These are phyloP conservation scores for Collybiopsis confluens DNA, from an alignment of 768 basidiomycete genomes.

Conservation along the genomic window DNA sequence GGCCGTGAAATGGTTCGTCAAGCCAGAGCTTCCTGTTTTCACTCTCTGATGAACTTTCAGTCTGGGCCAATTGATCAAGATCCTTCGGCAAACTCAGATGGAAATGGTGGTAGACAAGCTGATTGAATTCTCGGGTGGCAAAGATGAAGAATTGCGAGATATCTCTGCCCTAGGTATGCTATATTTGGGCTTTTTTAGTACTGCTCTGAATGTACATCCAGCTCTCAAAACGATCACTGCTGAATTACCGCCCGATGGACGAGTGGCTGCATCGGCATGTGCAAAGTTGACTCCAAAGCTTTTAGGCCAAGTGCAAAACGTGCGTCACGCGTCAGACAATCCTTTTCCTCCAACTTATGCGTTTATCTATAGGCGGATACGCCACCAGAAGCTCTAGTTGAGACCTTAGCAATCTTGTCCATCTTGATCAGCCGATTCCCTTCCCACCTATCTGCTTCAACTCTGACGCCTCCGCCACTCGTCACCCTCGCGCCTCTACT, in stretches of 20 bases:
- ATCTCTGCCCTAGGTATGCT: slow-evolving; percentile 84
- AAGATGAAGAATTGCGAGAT: slow-evolving; percentile 91
- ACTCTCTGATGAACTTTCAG: slow-evolving; percentile 35
- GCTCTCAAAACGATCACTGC: slow-evolving; percentile 94
- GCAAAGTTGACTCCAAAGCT: slow-evolving; percentile 82
- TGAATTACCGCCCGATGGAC: slow-evolving; percentile 80
- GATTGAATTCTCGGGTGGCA: slow-evolving; percentile 77
- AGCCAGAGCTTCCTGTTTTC: background rate
- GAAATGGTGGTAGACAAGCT: slow-evolving; percentile 86
- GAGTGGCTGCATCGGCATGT: slow-evolving; percentile 74
- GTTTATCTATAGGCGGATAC: slow-evolving; percentile 46
- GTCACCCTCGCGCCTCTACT: slow-evolving; percentile 67
- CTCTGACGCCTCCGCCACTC: slow-evolving; percentile 56
- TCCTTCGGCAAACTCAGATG: slow-evolving; percentile 78
- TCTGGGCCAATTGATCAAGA: slow-evolving; percentile 86
- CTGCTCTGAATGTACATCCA: slow-evolving; percentile 23
- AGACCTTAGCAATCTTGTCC: slow-evolving; percentile 80
- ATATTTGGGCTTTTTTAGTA: background rate
- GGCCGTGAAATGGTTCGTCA: slow-evolving; percentile 84
- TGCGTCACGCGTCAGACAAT: slow-evolving; percentile 29
- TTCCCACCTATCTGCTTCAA: slow-evolving; percentile 51
- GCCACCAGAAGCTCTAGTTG: slow-evolving; percentile 77
- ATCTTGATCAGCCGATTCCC: slow-evolving; percentile 88
- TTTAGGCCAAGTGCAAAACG: slow-evolving; percentile 73
- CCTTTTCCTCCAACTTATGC: background rate